Evolutionary conservation across 306 rosid genomes (phyloP).

Genomic region (Glycyrrhiza uralensis): DNA sequence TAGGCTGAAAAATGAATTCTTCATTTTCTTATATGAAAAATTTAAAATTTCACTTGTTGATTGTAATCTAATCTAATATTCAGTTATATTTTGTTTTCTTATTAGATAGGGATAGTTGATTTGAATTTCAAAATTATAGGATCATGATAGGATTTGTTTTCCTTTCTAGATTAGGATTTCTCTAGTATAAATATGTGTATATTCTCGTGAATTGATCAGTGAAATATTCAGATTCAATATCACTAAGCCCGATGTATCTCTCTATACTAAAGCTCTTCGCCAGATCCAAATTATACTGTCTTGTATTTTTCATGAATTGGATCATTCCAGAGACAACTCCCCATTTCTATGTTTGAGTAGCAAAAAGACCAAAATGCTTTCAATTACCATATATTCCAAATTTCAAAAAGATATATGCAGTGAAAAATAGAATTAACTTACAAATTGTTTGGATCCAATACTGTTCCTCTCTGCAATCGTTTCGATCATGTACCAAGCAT

Average conservation of each 20-base stretch:
- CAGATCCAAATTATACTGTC: background rate
- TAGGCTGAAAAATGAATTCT: background rate
- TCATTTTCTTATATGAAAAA: background rate
- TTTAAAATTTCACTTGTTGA: slow-evolving; percentile 7
- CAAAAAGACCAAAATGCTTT: slow-evolving; percentile 8
- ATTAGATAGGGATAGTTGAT: too few species aligned
- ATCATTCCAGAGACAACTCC: background rate
- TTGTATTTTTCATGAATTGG: background rate
- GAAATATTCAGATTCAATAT: too few species aligned
- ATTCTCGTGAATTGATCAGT: too few species aligned
- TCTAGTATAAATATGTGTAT: too few species aligned
- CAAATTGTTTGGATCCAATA: slow-evolving; percentile 90
- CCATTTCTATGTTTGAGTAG: background rate
- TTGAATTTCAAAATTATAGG: too few species aligned
- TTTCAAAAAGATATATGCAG: background rate
- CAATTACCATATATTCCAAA: slow-evolving; percentile 11
- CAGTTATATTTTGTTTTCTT: too few species aligned
- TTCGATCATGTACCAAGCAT: slow-evolving; percentile 96
- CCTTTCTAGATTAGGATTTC: too few species aligned
- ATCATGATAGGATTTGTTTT: too few species aligned
- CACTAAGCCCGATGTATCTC: background rate
- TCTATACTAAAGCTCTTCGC: slow-evolving; percentile 7
- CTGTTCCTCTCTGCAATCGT: slow-evolving; percentile 89
- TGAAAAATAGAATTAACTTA: slow-evolving; percentile 44
- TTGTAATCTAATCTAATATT: too few species aligned